Percentiles rank a stretch among this genome's conserved stretches.
phyloP scores from a whole-genome alignment of 108 stramenopile genomes.

The Nannochloropsis gaditana region DNA sequence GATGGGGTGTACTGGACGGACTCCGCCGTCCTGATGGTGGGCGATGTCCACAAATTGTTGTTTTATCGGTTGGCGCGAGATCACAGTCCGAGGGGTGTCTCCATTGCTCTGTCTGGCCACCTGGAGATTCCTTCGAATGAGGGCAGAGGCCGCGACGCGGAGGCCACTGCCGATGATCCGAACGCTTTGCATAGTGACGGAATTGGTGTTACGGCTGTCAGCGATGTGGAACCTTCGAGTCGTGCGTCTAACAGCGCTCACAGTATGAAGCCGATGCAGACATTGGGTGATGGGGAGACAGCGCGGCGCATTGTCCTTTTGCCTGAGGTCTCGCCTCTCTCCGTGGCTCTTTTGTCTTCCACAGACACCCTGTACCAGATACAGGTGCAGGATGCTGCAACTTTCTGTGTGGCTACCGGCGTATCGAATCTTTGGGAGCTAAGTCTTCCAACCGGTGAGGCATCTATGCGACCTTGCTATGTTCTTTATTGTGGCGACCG shows the following conservation, averaged over 20 bases:
- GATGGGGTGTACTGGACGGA: neutral
- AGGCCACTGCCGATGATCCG: neutral
- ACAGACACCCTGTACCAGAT: neutral
- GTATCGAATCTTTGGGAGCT: neutral
- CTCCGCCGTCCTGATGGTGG: neutral
- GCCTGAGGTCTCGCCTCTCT: neutral
- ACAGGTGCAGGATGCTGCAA: neutral
- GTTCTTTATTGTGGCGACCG: slow-evolving; percentile 6
- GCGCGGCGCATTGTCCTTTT: neutral
- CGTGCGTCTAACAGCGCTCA: neutral
- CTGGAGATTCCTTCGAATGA: neutral
- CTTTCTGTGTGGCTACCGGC: neutral
- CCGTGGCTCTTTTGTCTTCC: slow-evolving; percentile 11
- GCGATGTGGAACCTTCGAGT: neutral
- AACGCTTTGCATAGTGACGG: neutral
- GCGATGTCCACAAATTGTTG: neutral
- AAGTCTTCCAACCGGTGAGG: neutral
- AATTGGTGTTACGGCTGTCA: neutral
- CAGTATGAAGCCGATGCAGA: neutral
- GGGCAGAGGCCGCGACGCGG: neutral
- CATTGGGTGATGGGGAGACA: neutral
- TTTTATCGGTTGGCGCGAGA: neutral
- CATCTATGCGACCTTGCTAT: neutral
- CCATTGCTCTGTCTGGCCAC: neutral
- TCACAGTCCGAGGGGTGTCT: slow-evolving; percentile 1